Evolutionary conservation across 1,139 yeast genomes (phyloP), one percentile per base, ranked within the genome.

Genomic region (Zygotorulaspora mrakii): DNA sequence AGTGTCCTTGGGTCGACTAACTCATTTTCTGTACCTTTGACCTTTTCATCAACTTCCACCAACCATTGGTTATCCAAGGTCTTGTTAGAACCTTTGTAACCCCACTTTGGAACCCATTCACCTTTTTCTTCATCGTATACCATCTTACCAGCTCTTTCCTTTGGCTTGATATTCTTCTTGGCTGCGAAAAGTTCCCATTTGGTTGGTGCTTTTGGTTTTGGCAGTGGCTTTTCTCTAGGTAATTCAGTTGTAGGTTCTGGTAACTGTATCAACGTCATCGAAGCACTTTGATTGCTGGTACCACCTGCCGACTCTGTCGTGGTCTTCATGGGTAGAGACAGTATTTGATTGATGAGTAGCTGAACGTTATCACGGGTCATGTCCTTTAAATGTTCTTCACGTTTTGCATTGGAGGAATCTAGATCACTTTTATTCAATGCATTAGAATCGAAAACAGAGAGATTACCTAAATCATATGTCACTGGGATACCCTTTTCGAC

Each of bases 91-190:
- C 98, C 98, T 53, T 84, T 82, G 70, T 82, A 91, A 45, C 99
- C 99, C 98, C 98, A 94, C 66, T 88, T 89, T 55, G 95, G 94
- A 46, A 83, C 96, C 98, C 98, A 94, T 66, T 88, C 89, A 37
- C 91, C 91, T 20, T 76, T 68, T 33, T 76, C 94, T 65, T 94
- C 97, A 63, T 91, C 96, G 57, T 70, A 94, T 1, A 86, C 89
- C 77, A 82, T 72, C 69, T 87, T 91, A 37, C 96, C 96, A 26
- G 86, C 83, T 65, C 82, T 88, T 50, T 86, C 85, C 72, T 86
- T 88, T 65, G 94, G 76, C 67, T 83, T 74, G 62, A 94, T 94
- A 54, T 97, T 97, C 71, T 94, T 94, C 73, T 79, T 84, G 44
- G 84, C 83, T 47, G 99, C 99, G 70, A 94, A 94, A 62, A 76